Conservation (phyloP, 345 rosid genomes). For the Brassica nigra region DNA sequence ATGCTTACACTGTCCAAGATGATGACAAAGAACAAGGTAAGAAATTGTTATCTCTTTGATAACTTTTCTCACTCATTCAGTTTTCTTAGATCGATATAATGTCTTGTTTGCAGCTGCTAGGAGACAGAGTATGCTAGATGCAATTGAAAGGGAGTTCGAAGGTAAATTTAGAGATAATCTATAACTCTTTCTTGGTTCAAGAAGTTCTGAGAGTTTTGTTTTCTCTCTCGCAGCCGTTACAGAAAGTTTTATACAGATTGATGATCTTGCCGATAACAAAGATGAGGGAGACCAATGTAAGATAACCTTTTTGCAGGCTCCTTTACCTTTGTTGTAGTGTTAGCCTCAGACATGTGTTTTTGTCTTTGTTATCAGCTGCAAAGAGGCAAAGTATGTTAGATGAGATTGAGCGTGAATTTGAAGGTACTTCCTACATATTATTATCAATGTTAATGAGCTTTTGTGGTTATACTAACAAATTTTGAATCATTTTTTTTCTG, state of each 20-base stretch:
- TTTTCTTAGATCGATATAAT: neutral
- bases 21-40: constrained; percentile 33
- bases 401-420: constrained; percentile 43
- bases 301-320: neutral
- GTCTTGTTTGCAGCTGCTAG: constrained; percentile 13
- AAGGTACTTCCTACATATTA: constrained; percentile 21
- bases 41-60: constrained; percentile 10
- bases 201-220: constrained; percentile 3
- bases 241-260: constrained; percentile 23
- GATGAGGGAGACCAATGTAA: constrained; percentile 35
- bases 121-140: constrained; percentile 39
- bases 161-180: constrained; percentile 21
- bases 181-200: constrained; percentile 9
- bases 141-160: constrained; percentile 37
- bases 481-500: constrained; percentile 13
- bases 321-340: neutral
- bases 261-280: constrained; percentile 27
- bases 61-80: neutral
- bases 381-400: constrained; percentile 40
- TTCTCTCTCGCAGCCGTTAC: constrained; percentile 27
- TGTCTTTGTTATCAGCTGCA: constrained; percentile 34
- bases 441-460: neutral
- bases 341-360: constrained; percentile 5
- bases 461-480: neutral
- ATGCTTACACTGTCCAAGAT: constrained; percentile 33